phyloP scores from a whole-genome alignment of 108 stramenopile species.

The Heterococcus sp. region DNA sequence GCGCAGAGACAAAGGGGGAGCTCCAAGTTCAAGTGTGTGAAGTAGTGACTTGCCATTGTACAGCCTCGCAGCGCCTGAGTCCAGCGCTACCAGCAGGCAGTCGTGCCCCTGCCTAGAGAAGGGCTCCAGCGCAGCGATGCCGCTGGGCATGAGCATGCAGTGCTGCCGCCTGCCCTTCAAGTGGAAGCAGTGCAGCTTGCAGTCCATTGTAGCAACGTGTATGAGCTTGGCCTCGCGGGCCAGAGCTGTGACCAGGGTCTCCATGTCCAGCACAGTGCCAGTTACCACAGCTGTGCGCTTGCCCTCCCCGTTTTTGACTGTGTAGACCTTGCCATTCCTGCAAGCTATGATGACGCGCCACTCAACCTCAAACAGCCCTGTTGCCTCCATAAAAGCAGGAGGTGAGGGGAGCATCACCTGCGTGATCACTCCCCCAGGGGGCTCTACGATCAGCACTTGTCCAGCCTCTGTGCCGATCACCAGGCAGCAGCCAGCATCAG shows the following conservation, averaged over 20 bases:
- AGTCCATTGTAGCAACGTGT: conserved; percentile 57
- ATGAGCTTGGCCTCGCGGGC: conserved; percentile 44
- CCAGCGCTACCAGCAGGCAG: conserved; percentile 55
- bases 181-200: conserved; percentile 45
- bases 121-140: conserved; percentile 46
- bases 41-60: conserved; percentile 58
- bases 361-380: conserved; percentile 59
- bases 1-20: conserved; percentile 45
- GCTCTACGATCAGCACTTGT: conserved; percentile 53
- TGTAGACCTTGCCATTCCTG: conserved; percentile 55
- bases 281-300: conserved; percentile 44
- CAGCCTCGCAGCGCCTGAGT: conserved; percentile 52
- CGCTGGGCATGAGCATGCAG: conserved; percentile 43
- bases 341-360: conserved; percentile 59
- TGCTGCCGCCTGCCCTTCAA: conserved; percentile 54
- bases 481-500: conserved; percentile 22
- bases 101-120: conserved; percentile 18
- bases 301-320: conserved; percentile 53
- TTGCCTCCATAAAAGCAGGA: conserved; percentile 45
- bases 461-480: conserved; percentile 61
- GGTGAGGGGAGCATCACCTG: conserved; percentile 27
- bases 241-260: conserved; percentile 50
- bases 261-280: conserved; percentile 51
- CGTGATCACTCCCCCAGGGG: conserved; percentile 18
- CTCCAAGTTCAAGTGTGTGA: conserved; percentile 39